Evolutionary conservation across 1,284 basidiomycete species (phyloP), one percentile per base, ranked within the genome.

Genomic region (Agroathelia rolfsii): DNA sequence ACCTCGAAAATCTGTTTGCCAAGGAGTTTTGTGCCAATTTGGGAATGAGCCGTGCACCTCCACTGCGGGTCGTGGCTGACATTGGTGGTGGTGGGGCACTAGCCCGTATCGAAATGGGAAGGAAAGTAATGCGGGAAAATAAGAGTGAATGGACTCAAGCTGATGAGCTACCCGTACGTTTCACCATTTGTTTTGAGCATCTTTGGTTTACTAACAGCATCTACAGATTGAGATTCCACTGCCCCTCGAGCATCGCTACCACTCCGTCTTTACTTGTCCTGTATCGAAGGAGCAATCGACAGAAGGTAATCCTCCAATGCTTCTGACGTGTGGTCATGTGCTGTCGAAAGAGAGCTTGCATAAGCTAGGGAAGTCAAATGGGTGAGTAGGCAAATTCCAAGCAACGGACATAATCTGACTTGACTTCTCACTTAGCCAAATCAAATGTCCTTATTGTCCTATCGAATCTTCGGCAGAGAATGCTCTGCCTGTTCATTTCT

Each of bases 271-370:
- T 53, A 81, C 90, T 25, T 99, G 95, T 55, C 90, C 95, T 1
- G 94, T 99, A 18, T 94, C 88, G 10, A 98, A 97, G 58, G 94
- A 98, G 51, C 92, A 95, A 56, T 78, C 89, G 9, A 94, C 88
- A 1, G 84, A 92, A 33, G 54, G 69, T 38, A 99, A 98, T 53
- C 95, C 93, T 13, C 94, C 94, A 0, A 95, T 95, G 87, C 93
- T 96, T 86, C 79, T 98, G 66, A 61, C 67, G 1, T 98, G 94
- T 52, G 94, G 94, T 1, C 95, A 99, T 57, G 89, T 94, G 22
- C 77, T 96, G 30, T 80, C 86, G 2, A 81, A 82, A 49, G 92
- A 95, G 46, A 90, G 85, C 51, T 61, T 95, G 44, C 71, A 75
- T 39, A 86, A 89, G 51, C 61, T 96, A 28, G 76, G 81, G 49